These are phyloP conservation scores for Phyllostachys edulis DNA, from an alignment of 176 grass and related monocot genomes.

Conservation along the genomic window DNA sequence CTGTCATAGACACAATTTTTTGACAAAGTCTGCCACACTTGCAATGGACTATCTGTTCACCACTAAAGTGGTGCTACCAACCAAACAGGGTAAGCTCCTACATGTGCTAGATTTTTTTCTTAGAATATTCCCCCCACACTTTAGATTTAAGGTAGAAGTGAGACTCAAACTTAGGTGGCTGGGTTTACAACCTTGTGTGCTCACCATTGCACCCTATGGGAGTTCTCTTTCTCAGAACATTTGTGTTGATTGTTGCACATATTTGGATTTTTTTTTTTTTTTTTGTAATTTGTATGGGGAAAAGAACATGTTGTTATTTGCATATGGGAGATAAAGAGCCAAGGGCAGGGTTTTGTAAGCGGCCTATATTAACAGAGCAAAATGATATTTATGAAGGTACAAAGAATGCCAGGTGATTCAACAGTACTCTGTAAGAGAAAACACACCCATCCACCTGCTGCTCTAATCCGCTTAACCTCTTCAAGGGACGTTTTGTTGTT, in stretches of 20 bases:
- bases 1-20: not conserved
- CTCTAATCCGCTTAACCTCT: constrained; percentile 88
- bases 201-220: no score
- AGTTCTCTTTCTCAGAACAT: not conserved
- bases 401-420: constrained; percentile 7
- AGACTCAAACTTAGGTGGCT: no score
- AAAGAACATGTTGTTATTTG: not conserved
- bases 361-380: not conserved
- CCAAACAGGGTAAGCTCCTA: not conserved
- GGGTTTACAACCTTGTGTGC: no score
- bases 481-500: constrained; percentile 86
- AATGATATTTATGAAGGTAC: constrained; percentile 15
- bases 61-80: not conserved
- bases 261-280: no score
- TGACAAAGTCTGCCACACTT: not conserved
- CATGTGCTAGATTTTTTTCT: not conserved
- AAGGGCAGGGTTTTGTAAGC: constrained; percentile 6
- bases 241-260: not conserved
- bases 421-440: no score
- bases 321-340: not conserved
- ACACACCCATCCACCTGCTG: constrained; percentile 99
- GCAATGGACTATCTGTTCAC: not conserved
- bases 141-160: no score
- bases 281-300: not conserved
- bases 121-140: no score